Conservation (phyloP, 345 rosid species). For the Rubroshorea leprosula region DNA sequence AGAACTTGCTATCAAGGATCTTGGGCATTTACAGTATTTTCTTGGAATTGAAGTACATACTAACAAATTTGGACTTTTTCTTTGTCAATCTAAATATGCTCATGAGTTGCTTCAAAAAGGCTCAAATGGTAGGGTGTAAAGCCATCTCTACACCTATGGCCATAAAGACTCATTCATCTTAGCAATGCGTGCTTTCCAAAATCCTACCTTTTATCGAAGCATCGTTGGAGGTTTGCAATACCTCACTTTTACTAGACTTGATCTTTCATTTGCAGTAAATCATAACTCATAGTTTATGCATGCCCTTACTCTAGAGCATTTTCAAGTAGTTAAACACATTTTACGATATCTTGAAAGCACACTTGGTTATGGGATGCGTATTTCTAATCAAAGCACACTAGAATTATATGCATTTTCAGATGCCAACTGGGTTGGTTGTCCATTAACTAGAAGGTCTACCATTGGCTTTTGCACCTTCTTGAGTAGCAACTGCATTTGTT, state of each 20-base stretch:
- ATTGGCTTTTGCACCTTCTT: background rate
- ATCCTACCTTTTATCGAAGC: background rate
- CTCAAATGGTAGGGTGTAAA: too few relatives aligned
- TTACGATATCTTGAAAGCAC: background rate
- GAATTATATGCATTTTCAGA: background rate
- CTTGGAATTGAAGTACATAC: too few relatives aligned
- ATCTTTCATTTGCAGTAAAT: background rate
- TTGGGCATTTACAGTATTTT: too few relatives aligned
- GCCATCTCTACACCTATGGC: background rate
- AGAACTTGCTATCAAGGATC: too few relatives aligned
- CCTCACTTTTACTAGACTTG: background rate
- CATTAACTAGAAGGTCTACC: background rate
- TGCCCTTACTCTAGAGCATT: background rate
- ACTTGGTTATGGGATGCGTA: background rate
- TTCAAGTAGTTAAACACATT: background rate
- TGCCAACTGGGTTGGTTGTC: background rate
- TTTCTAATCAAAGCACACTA: background rate
- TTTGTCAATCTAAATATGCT: too few relatives aligned
- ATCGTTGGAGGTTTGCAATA: slow-evolving; percentile 8
- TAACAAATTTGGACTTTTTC: too few relatives aligned
- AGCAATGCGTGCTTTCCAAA: background rate
- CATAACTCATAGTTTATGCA: background rate
- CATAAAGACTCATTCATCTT: too few relatives aligned
- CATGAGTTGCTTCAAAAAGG: too few relatives aligned
- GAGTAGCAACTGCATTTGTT: background rate